Evolutionary conservation across 164 flowering plant species (phyloP), one percentile per base, ranked within the genome.

Genomic region (Echeveria elegans): DNA sequence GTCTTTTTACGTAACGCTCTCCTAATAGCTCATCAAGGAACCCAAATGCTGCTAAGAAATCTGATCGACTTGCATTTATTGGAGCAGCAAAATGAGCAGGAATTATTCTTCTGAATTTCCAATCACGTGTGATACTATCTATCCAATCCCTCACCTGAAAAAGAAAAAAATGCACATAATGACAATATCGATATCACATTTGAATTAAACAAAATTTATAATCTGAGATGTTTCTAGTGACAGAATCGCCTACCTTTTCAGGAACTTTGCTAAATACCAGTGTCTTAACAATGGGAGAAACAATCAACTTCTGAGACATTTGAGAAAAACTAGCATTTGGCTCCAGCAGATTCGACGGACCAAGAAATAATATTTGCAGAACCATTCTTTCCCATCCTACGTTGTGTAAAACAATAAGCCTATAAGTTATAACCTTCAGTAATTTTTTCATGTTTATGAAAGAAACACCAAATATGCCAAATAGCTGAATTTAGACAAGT

Each of bases 301-400:
- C 99, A 47, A 94, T 91, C 72, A 94, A 73, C 83, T 94, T 94
- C 68, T 94, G 93, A 41, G 99, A 94, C 99, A 94, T 91, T 70
- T 89, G 96, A 60, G 96, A 80, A 71, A 94, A 94, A 79, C 88
- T 88, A 31, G 92, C 83, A 50, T 83, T 84, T 16, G 99, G 99
- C 66, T 91, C 96, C 76, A 91, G 75, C 58, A 94, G 86, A 78
- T 94, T 94, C 4, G 97, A 91, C 47, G 99, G 99, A 64, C 97
- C 99, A 61, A 94, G 88, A 69, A 94, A 94, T 77, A 94, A 69
- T 47, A 94, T 94, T 69, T 94, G 99, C 32, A 94, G 96, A 76
- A 94, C 99, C 99, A 94, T 94, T 83, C 99, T 86, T 76, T 94
- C 99, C 99, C 99, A 94, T 38, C 99, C 99, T 94, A 83, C 76